Base-by-base conservation (phyloP, 257 asterid species). In the Nicotiana tomentosiformis region DNA sequence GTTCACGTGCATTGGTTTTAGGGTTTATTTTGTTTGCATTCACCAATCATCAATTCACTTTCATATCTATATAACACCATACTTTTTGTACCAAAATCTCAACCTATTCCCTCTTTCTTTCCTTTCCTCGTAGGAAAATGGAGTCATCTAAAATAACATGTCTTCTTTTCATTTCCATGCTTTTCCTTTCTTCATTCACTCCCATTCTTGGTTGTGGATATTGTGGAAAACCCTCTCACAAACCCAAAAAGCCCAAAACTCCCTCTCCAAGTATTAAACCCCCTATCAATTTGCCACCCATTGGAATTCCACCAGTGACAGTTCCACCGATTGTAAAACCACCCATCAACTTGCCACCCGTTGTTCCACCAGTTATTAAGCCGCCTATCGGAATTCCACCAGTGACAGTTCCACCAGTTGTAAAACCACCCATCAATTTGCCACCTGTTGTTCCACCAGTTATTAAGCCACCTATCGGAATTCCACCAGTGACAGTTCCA, bases 1-100 rank as follows among this genome's bases (percentile, higher is more conserved):
- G 69, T 87, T 93, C 98, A 93, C 98, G 90, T 92, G 97, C 87
- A 67, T 49, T 78, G 86, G 86, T 88, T 86, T 88, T 83, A 83
- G 87, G 86, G 86, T 29, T 83, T 81, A 83, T 65, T 88, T 88
- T 86, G 86, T 88, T 77, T 65, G 80, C 80, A 81, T 85, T 64
- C 85, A 26, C 9, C 79, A 84, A 32, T 55, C 56, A 78, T 10
- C 68, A 78, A 78, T 12, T 33, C 56, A 18, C 17, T 32, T 1
- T 78, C 10, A 35, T 61, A 66, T 81, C 82, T 91, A 89, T 89
- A 87, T 86, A 92, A 68, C 79, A 66, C 39, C 74, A 26, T 84
- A 18, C 37, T 69, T 5, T 37, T 66, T 49, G 64, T 26, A 33
- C 56, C 66, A 67, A 20, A 51, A 20, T 35, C n/a, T 49, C 37